phyloP scores from a whole-genome alignment of 257 asterid species.

The Primulina eburnea region DNA sequence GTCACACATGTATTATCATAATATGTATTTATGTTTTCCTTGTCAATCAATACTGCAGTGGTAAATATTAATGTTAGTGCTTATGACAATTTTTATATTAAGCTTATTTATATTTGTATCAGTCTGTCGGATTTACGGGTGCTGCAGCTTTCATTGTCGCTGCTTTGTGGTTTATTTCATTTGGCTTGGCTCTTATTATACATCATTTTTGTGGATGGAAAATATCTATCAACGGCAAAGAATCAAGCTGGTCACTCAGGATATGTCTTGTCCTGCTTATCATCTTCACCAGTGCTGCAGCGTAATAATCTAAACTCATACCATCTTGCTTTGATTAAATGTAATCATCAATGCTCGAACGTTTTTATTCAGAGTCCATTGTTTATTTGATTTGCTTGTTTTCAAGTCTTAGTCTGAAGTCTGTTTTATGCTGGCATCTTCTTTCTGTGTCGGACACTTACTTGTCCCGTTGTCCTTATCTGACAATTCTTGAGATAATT shows the following conservation, averaged over 20 bases:
- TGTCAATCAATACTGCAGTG: neutral
- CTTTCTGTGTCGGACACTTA: no score
- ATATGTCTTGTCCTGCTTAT: slow-evolving; percentile 66
- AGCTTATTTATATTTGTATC: slow-evolving; percentile 7
- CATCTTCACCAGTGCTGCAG: slow-evolving; percentile 72
- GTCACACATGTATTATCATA: neutral
- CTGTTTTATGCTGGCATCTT: neutral
- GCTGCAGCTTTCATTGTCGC: slow-evolving; percentile 69
- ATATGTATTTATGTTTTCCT: neutral
- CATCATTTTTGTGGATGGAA: slow-evolving; percentile 80
- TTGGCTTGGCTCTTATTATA: slow-evolving; percentile 73
- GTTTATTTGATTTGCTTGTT: neutral
- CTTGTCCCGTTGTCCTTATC: neutral
- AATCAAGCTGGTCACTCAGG: slow-evolving; percentile 53
- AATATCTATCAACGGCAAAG: slow-evolving; percentile 44
- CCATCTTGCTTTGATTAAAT: slow-evolving; percentile 1
- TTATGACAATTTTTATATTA: no score
- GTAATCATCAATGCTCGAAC: neutral
- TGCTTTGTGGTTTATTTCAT: slow-evolving; percentile 74
- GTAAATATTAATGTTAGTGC: neutral
- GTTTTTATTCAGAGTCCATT: neutral
- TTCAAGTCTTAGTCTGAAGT: neutral
- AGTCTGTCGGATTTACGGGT: slow-evolving; percentile 97
- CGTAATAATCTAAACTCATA: slow-evolving; percentile 52
- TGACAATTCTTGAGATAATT: neutral